Evolutionary conservation across 192 early-diverging fungal species (phyloP).

Genomic region (Coemansia sp.): DNA sequence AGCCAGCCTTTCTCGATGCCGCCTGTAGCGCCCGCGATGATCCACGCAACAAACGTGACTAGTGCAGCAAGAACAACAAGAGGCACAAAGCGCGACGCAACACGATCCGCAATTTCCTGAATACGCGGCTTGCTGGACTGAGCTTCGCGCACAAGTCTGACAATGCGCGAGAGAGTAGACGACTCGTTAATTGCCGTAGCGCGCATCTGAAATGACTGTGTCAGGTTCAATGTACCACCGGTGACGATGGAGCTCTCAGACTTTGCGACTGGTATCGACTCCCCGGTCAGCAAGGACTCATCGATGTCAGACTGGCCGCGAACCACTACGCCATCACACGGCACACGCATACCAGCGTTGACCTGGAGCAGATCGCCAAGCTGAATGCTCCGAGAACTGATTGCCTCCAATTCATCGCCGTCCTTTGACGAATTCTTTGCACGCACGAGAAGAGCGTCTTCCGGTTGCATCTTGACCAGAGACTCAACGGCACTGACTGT

Average conservation of each 20-base stretch:
- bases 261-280: conserved; percentile 84
- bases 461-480: conserved; percentile 64
- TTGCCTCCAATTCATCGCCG: conserved; percentile 25
- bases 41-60: conserved; percentile 81
- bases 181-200: conserved; percentile 85
- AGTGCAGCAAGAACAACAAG: conserved; percentile 72
- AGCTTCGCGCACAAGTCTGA: conserved; percentile 88
- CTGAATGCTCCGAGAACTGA: conserved; percentile 44
- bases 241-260: conserved; percentile 68
- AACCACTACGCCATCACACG: conserved; percentile 55
- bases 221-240: conserved; percentile 90
- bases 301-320: conserved; percentile 63
- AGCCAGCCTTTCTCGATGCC: conserved; percentile 35
- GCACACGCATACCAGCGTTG: conserved; percentile 67
- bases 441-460: conserved; percentile 43
- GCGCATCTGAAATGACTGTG: conserved; percentile 76
- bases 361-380: conserved; percentile 52
- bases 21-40: conserved; percentile 45
- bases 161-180: conserved; percentile 87
- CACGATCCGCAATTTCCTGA: conserved; percentile 84
- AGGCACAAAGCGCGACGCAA: conserved; percentile 93
- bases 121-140: conserved; percentile 93
- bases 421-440: background rate
- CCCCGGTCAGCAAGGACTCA: conserved; percentile 94
- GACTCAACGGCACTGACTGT: conserved; percentile 73